Base-by-base conservation (phyloP, 2,329 filamentous ascomycete species). In the Stromatinia cepivora region DNA sequence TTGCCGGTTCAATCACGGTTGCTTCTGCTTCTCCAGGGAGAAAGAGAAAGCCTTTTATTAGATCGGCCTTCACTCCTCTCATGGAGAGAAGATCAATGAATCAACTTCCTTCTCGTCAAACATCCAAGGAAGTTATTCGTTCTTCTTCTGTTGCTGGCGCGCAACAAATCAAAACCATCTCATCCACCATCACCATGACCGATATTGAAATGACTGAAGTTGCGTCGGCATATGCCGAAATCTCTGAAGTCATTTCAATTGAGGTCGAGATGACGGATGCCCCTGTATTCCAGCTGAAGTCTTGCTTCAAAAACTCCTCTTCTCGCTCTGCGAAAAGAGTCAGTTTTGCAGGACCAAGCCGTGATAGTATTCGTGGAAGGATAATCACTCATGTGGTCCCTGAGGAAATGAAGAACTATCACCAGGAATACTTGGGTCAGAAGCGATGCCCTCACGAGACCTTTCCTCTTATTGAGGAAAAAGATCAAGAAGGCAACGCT, bases 81-180 rank as follows among this genome's bases (percentile, higher is more conserved):
- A 2, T 9, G n/a, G 31, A 52, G 31, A 22, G n/a, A 42, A 64
- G n/a, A 22, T 39, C 31, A 52, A 64, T 20, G 48, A 39, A 13
- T 28, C 25, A 8, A 42, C n/a, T 3, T 20, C n/a, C 61, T 42
- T 52, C 46, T 6, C 5, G n/a, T 25, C n/a, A 64, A 64, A 4
- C n/a, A 52, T 4, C 4, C 61, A 22, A 52, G 46, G 46, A 25
- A 1, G 34, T 36, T 39, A 25, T 22, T 39, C 34, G 3, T 52
- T 64, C n/a, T 20, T 25, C 59, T 63, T 68, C 46, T 53, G 57
- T 68, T 46, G 57, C 57, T 66, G 64, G 64, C 64, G 53, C 52
- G 64, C 64, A 58, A 59, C 64, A 50, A 50, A 58, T 42, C 8
- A 22, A 42, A 28, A 42, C 45, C 56, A 67, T 39, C 56, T 25